Percentiles rank a stretch among this genome's conserved stretches.
Conservation (phyloP, 2,329 filamentous ascomycete genomes). For the Talaromyces sp. region DNA sequence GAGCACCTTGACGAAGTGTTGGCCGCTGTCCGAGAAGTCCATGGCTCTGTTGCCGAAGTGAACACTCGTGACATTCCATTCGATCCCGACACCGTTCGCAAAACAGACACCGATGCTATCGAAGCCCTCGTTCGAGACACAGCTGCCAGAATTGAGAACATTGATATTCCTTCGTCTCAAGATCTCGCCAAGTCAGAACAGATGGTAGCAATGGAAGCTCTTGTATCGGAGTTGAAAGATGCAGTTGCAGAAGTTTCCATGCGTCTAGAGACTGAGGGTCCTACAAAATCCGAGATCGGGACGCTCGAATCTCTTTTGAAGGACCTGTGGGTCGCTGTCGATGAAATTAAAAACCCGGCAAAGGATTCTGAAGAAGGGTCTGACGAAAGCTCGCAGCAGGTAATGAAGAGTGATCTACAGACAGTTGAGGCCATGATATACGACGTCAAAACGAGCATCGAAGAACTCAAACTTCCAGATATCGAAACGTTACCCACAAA, state of each 20-base stretch:
- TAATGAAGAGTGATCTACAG: constrained; percentile 78
- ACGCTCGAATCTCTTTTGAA: constrained; percentile 73
- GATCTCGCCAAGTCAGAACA: constrained; percentile 62
- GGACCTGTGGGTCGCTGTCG: constrained; percentile 69
- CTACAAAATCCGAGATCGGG: constrained; percentile 73
- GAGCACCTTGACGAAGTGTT: constrained; percentile 45
- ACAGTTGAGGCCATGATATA: constrained; percentile 74
- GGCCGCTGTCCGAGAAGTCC: constrained; percentile 48
- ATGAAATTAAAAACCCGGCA: constrained; percentile 58
- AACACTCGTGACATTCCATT: constrained; percentile 37
- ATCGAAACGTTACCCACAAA: constrained; percentile 68
- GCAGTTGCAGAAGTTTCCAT: constrained; percentile 62
- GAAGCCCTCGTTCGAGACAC: constrained; percentile 87
- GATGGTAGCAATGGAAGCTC: constrained; percentile 58
- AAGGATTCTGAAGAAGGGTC: constrained; percentile 32
- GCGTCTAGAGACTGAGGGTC: constrained; percentile 63
- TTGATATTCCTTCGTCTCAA: constrained; percentile 60
- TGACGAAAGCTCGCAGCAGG: constrained; percentile 53
- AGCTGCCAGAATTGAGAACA: constrained; percentile 80
- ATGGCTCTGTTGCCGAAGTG: constrained; percentile 54
- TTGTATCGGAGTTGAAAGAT: constrained; percentile 72
- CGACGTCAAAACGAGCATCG: constrained; percentile 77
- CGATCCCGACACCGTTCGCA: constrained; percentile 57
- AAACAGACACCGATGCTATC: constrained; percentile 85
- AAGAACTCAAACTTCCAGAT: constrained; percentile 68